Percentiles rank a stretch among this genome's conserved stretches.
These are phyloP conservation scores for Exserohilum turcica DNA, from an alignment of 2,329 filamentous ascomycete species.

Conservation along the genomic window DNA sequence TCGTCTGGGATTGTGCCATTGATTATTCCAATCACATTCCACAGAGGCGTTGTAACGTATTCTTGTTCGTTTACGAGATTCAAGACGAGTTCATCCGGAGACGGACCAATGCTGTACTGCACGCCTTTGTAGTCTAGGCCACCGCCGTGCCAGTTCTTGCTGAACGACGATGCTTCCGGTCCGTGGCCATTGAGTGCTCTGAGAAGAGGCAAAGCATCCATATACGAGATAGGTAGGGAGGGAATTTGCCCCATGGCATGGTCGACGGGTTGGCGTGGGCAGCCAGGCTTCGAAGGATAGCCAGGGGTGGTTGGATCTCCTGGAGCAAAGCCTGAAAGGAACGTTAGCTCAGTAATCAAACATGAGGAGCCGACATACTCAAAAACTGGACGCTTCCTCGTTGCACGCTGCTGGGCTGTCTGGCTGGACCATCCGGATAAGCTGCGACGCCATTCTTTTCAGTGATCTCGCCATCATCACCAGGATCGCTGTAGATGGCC, in stretches of 20 bases:
- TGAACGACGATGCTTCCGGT: conserved; percentile 74
- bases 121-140: conserved; percentile 81
- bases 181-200: conserved; percentile 89
- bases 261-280: conserved; percentile 72
- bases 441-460: conserved; percentile 77
- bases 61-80: conserved; percentile 58
- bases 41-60: conserved; percentile 57
- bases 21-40: conserved; percentile 87
- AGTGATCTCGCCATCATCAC: conserved; percentile 81
- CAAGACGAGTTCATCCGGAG: conserved; percentile 67
- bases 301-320: conserved; percentile 90
- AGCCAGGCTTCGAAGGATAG: conserved; percentile 91
- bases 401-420: conserved; percentile 88
- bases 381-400: conserved; percentile 76
- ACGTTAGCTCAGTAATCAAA: conserved; percentile 15
- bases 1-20: conserved; percentile 86
- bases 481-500: conserved; percentile 85
- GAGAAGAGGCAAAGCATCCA: conserved; percentile 84
- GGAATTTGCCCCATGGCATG: conserved; percentile 80
- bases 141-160: conserved; percentile 71
- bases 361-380: conserved; percentile 41
- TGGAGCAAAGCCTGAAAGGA: conserved; percentile 58
- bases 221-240: conserved; percentile 87
- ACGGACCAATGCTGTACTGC: conserved; percentile 82
- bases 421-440: conserved; percentile 85